Base-by-base conservation (phyloP, 208 protist genomes). In the Tritrichomonas musculus region DNA sequence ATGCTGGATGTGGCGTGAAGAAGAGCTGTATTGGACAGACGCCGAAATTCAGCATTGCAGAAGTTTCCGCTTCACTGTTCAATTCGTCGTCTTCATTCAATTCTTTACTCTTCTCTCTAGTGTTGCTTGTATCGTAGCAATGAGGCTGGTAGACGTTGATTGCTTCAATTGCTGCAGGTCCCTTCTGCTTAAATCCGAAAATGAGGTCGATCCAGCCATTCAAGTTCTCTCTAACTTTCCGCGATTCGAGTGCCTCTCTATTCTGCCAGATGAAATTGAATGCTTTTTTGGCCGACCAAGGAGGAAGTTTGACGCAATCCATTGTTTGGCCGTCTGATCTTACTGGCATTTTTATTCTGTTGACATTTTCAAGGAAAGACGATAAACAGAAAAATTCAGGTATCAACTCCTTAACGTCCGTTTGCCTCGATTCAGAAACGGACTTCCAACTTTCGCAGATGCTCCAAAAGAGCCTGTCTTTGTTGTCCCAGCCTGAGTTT, bases 121-220 rank as follows among this genome's bases (percentile, higher is more conserved):
- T 64, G 55, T 64, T 64, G 33, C 33, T 44, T 75, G 69, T 75
- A 36, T 27, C 73, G 41, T 82, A 82, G 1, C 39, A 20, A 14
- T 53, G 25, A n/a, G 73, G 73, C 47, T 82, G 73, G 41, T 53
- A 82, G 13, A 82, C 41, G 25, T 82, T 82, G 11, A 53, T 50
- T 33, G 73, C 33, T 50, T 50, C 33, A 20, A 82, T n/a, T n/a
- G 73, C 73, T 20, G 4, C 22, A 47, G 47, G 33, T 36, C 96
- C 96, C 5, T 72, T 80, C n/a, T 96, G 93, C 47, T 95, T 77
- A 92, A 96, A 97, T 27, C 96, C 96, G 92, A 96, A 97, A 39
- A 96, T 96, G 22, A 97, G 92, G 57, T 97, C 96, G 39, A 97
- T 97, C 96, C 96, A 97, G 27, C 92, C 36, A 60, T 96, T 94